Conservation (phyloP, 2,329 filamentous ascomycete genomes). For the Aspergillus melleus region DNA sequence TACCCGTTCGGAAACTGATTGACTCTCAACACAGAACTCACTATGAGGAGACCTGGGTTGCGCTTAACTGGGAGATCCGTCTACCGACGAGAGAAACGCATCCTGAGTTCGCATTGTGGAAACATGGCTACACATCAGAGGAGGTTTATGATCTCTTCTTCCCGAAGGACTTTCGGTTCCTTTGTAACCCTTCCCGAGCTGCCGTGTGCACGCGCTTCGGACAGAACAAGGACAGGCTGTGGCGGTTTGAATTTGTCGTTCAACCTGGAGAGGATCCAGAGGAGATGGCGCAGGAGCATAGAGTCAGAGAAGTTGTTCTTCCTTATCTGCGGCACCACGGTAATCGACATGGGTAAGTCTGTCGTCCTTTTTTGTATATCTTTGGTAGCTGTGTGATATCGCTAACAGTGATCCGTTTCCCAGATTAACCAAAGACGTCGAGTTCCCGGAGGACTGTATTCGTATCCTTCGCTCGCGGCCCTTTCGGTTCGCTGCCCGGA, state of each 20-base stretch:
- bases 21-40: conserved; percentile 9
- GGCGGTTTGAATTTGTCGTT: conserved; percentile 38
- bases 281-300: conserved; percentile 32
- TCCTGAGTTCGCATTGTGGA: conserved; percentile 52
- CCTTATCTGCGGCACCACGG: conserved; percentile 30
- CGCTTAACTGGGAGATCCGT: conserved; percentile 47
- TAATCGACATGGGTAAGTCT: conserved; percentile 11
- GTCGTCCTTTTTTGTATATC: neutral
- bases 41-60: conserved; percentile 46
- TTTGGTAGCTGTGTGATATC: too few species aligned
- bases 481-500: conserved; percentile 47
- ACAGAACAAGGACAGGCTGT: conserved; percentile 40
- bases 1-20: neutral
- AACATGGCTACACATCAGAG: conserved; percentile 46
- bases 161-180: conserved; percentile 47
- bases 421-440: conserved; percentile 29
- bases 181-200: conserved; percentile 44
- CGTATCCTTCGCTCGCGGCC: conserved; percentile 47
- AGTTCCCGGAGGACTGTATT: conserved; percentile 50
- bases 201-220: conserved; percentile 50
- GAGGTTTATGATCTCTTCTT: conserved; percentile 52
- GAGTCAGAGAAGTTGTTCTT: conserved; percentile 25
- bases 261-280: conserved; percentile 29
- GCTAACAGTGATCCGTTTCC: neutral
- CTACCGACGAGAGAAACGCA: conserved; percentile 49